Evolutionary conservation across 148 eudicot genomes (phyloP).

Genomic region (Heliamphora exappendiculata): DNA sequence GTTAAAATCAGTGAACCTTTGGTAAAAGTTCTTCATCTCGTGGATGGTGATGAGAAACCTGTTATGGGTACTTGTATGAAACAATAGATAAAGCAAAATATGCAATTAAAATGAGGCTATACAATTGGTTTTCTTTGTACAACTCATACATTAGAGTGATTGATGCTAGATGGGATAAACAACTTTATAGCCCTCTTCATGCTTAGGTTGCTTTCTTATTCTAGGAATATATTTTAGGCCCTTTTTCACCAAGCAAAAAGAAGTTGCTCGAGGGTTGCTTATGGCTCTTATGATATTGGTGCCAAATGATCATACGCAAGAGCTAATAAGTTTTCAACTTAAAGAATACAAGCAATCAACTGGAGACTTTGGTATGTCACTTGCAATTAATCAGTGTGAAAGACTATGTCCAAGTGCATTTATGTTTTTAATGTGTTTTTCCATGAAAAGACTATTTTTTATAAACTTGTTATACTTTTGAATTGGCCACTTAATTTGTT

Average conservation of each 20-base stretch:
- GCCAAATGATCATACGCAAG: background rate
- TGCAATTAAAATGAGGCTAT: too few species aligned
- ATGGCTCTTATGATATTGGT: background rate
- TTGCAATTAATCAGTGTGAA: background rate
- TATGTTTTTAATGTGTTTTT: too few species aligned
- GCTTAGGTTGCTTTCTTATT: background rate
- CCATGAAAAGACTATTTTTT: too few species aligned
- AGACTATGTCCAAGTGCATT: too few species aligned
- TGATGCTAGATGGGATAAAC: background rate
- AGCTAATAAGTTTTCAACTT: background rate
- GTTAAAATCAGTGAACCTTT: background rate
- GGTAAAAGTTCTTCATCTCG: background rate
- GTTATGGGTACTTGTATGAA: background rate
- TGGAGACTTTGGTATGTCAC: background rate
- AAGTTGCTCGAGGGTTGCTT: background rate
- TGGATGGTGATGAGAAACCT: background rate
- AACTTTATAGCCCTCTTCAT: background rate
- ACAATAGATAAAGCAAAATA: too few species aligned
- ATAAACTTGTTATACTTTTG: too few species aligned
- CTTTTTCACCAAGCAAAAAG: background rate
- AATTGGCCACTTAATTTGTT: too few species aligned
- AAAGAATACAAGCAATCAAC: background rate
- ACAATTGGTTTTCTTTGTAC: too few species aligned
- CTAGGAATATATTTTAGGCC: background rate
- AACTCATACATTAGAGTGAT: too few species aligned